Percentiles rank a stretch among this genome's conserved stretches.
phyloP scores from a whole-genome alignment of 2,329 filamentous ascomycete species.

The Chaetomiaceae sp. region DNA sequence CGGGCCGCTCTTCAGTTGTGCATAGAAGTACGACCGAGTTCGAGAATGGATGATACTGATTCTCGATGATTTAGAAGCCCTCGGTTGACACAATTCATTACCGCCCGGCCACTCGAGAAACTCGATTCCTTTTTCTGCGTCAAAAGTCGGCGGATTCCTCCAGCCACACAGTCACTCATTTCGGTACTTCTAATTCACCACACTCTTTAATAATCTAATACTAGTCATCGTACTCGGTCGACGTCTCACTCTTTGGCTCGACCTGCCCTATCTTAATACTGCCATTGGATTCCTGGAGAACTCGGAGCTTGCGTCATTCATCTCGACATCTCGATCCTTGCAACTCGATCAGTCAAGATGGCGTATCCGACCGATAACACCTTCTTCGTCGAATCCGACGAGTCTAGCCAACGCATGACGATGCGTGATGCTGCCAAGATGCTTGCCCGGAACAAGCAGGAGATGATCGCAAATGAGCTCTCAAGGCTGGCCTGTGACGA shows the following conservation, averaged over 20 bases:
- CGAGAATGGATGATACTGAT: constrained; percentile 23
- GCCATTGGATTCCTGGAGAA: constrained; percentile 28
- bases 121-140: constrained; percentile 35
- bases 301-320: constrained; percentile 22
- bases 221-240: constrained; percentile 44
- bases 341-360: constrained; percentile 28
- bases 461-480: constrained; percentile 82
- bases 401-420: constrained; percentile 54
- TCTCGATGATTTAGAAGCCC: constrained; percentile 37
- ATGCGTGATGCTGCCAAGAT: constrained; percentile 73
- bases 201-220: constrained; percentile 59
- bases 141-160: constrained; percentile 42
- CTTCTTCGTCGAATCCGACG: constrained; percentile 56
- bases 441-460: constrained; percentile 76
- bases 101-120: constrained; percentile 38
- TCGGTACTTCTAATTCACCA: constrained; percentile 45
- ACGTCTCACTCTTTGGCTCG: constrained; percentile 37
- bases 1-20: constrained; percentile 12
- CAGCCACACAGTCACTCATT: constrained; percentile 58
- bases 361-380: constrained; percentile 40
- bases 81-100: constrained; percentile 44
- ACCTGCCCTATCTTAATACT: constrained; percentile 25
- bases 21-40: constrained; percentile 8
- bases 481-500: constrained; percentile 81
- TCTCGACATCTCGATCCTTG: constrained; percentile 26